Percentiles rank a stretch among this genome's conserved stretches.
These are phyloP conservation scores for Triadica sebifera DNA, from an alignment of 345 rosid genomes.

Conservation along the genomic window DNA sequence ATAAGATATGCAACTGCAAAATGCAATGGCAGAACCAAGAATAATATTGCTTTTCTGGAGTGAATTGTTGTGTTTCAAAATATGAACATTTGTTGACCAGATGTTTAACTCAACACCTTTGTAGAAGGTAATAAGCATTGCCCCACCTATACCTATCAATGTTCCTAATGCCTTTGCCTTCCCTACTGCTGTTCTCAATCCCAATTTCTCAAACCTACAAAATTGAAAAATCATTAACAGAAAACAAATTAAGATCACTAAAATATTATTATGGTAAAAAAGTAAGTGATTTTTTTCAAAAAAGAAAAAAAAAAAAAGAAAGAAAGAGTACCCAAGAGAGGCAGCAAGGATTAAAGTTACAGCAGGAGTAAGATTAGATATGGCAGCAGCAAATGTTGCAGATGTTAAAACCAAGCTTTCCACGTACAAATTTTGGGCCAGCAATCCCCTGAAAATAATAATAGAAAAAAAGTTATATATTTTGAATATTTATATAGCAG, in stretches of 20 bases:
- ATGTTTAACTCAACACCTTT: slow-evolving; percentile 13
- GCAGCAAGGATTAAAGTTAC: slow-evolving; percentile 3
- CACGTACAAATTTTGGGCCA: slow-evolving; percentile 11
- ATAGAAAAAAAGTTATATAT: not conserved
- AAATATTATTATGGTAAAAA: not conserved
- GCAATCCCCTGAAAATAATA: not conserved
- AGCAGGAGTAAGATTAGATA: slow-evolving; percentile 13
- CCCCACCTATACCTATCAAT: slow-evolving; percentile 21
- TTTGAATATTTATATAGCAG: no score
- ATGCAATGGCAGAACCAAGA: not conserved
- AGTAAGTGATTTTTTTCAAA: no score
- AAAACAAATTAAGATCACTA: not conserved
- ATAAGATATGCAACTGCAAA: slow-evolving; percentile 12
- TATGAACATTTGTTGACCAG: slow-evolving; percentile 18
- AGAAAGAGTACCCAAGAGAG: slow-evolving; percentile 6
- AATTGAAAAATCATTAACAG: not conserved
- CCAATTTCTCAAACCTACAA: slow-evolving; percentile 18
- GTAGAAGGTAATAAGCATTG: slow-evolving; percentile 24
- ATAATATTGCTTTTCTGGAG: not conserved
- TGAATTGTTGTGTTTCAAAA: not conserved
- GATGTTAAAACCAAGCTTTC: slow-evolving; percentile 14
- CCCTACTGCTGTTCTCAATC: not conserved
- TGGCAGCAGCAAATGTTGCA: slow-evolving; percentile 17
- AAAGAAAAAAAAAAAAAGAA: no score
- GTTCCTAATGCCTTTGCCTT: slow-evolving; percentile 22